Conservation (phyloP, 1,139 yeast species). For the Scheffersomyces titani region DNA sequence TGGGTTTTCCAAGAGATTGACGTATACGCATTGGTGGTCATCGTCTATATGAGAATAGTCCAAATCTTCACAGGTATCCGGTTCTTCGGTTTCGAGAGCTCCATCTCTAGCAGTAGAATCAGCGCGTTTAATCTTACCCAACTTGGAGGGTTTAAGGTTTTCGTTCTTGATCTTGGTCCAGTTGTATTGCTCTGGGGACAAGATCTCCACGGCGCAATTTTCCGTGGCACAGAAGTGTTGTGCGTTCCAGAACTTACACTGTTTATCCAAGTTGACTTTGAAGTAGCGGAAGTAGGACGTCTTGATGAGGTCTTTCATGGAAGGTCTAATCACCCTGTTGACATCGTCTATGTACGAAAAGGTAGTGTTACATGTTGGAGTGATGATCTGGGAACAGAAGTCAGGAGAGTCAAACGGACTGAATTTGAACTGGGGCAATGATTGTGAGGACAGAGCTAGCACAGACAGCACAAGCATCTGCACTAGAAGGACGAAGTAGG, state of each 20-base stretch:
- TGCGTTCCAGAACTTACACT: conserved; percentile 87
- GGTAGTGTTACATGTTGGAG: conserved; percentile 50
- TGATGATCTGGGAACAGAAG: conserved; percentile 49
- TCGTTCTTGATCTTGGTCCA: conserved; percentile 70
- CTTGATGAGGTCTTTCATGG: conserved; percentile 56
- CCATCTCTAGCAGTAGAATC: conserved; percentile 15
- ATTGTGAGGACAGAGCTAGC: background rate
- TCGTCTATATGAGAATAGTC: conserved; percentile 68
- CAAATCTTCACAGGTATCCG: conserved; percentile 30
- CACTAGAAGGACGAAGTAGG: background rate
- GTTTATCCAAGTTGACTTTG: conserved; percentile 80
- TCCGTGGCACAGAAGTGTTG: conserved; percentile 88
- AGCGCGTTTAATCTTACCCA: conserved; percentile 51
- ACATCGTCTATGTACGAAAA: conserved; percentile 45
- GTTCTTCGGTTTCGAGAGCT: conserved; percentile 29
- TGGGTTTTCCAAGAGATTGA: conserved; percentile 84
- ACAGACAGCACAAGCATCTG: background rate
- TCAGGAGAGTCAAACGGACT: conserved; percentile 49
- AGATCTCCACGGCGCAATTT: conserved; percentile 89
- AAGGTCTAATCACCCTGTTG: conserved; percentile 44
- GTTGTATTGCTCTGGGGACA: conserved; percentile 44
- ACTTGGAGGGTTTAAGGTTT: conserved; percentile 68
- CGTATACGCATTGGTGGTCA: conserved; percentile 68
- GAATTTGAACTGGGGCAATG: conserved; percentile 11
- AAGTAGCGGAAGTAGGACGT: conserved; percentile 83